Conservation (phyloP, 2,329 filamentous ascomycete genomes). For the Talaromyces verruculosus region DNA sequence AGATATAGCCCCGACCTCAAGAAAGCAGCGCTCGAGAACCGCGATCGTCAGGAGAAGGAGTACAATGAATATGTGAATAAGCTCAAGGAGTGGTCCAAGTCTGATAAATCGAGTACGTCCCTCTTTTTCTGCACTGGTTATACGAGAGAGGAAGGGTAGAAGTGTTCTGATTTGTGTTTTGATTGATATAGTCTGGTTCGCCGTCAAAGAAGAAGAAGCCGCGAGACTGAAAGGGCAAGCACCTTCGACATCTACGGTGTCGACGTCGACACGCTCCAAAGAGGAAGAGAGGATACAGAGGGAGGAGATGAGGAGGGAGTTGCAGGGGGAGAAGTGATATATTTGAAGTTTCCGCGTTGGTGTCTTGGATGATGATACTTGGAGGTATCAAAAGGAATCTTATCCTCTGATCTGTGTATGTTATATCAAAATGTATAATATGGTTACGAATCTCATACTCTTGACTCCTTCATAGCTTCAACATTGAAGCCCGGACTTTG, state of each 20-base stretch:
- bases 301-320: conserved; percentile 43
- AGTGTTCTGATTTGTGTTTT: background rate
- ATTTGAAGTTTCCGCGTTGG: background rate
- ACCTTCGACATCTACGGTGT: conserved; percentile 24
- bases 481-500: background rate
- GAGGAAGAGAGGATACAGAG: conserved; percentile 37
- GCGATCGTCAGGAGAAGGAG: conserved; percentile 74
- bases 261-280: conserved; percentile 28
- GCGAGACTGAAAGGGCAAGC: conserved; percentile 31
- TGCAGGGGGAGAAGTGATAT: conserved; percentile 37
- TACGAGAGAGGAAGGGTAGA: background rate
- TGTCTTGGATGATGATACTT: background rate
- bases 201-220: conserved; percentile 39
- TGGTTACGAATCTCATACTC: conserved; percentile 9
- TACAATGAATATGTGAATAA: conserved; percentile 84
- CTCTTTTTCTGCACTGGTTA: background rate
- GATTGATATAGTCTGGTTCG: conserved; percentile 38
- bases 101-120: conserved; percentile 77
- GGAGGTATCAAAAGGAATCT: background rate
- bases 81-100: conserved; percentile 86
- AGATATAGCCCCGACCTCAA: conserved; percentile 95
- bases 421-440: conserved; percentile 8
- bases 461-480: background rate
- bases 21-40: conserved; percentile 76
- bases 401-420: background rate